Base-by-base conservation (phyloP, 345 rosid genomes). In the Leavenworthia alabamica region DNA sequence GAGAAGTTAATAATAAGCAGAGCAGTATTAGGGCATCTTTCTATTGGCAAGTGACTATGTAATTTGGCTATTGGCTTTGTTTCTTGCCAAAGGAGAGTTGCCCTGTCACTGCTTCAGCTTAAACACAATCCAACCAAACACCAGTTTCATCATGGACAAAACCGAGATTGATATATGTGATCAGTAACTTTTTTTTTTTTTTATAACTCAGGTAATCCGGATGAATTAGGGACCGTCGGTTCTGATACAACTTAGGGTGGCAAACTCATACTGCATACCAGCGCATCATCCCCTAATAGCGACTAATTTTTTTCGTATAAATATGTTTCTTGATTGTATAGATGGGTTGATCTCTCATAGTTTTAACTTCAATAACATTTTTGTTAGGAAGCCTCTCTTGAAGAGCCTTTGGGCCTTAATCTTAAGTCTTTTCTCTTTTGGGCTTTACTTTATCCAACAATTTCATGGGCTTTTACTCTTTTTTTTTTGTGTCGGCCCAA, bases 51-150 rank as follows among this genome's bases (percentile, higher is more conserved):
- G 63, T 44, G 68, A 70, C 28, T 69, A 3, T 37, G 49, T 50
- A 19, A 48, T n/a, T 23, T 23, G 20, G 14, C 27, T 36, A 10
- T 53, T 61, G 16, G 50, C 43, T 69, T 7, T 46, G 63, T 70
- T 43, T 4, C 51, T 62, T 70, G 74, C 73, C 73, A 69, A 69
- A 69, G 73, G 73, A 69, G 73, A 69, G 73, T 69, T 61, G 68
- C 73, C 68, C 73, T 69, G 73, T 61, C 62, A 61, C 73, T 69
- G 55, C 62, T 37, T 69, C 68, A 49, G 68, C 56, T 61, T 69
- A 69, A 61, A 43, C 56, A 69, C 55, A 44, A 22, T 49, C 48
- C 45, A 7, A n/a, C n/a, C n/a, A n/a, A n/a, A 28, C 33, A n/a
- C 17, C 14, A 3, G 24, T 43, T 27, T 14, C 11, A 2, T 4